A percentile compares a stretch with the other conserved stretches of the same genome.
phyloP scores from a whole-genome alignment of 1,139 yeast species.

The Blastobotrys aristatus region DNA sequence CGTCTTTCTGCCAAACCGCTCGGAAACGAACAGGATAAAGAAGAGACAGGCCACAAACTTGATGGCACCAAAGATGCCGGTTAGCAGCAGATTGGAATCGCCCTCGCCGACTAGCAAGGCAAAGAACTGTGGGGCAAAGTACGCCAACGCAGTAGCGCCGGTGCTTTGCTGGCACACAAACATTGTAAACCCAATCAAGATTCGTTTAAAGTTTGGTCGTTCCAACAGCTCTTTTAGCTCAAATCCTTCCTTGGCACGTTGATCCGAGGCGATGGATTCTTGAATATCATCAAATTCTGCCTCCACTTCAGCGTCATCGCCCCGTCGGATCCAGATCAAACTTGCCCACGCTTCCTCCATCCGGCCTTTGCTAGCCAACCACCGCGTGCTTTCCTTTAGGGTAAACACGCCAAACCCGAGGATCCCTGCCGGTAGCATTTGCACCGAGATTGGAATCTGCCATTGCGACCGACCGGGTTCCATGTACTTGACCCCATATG shows the following conservation, averaged over 20 bases:
- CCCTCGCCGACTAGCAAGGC: constrained; percentile 43
- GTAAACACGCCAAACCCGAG: constrained; percentile 43
- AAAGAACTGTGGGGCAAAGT: constrained; percentile 64
- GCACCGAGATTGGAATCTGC: constrained; percentile 34
- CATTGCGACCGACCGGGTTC: constrained; percentile 18
- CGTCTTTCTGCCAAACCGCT: constrained; percentile 11
- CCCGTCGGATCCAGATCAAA: constrained; percentile 3
- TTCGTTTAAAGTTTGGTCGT: constrained; percentile 12
- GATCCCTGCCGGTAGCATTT: constrained; percentile 43
- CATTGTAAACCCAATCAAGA: constrained; percentile 14
- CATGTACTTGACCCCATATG: constrained; percentile 28
- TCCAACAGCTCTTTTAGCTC: constrained; percentile 2
- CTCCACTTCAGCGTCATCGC: neutral
- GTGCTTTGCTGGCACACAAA: constrained; percentile 64
- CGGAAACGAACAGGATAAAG: constrained; percentile 7
- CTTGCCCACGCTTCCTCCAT: constrained; percentile 44
- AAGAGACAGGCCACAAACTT: constrained; percentile 15
- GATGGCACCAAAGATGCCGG: constrained; percentile 25
- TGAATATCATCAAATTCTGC: constrained; percentile 8
- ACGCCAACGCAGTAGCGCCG: constrained; percentile 63
- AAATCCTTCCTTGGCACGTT: constrained; percentile 6
- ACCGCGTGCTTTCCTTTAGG: constrained; percentile 51
- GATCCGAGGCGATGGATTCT: constrained; percentile 2
- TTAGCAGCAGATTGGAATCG: constrained; percentile 31
- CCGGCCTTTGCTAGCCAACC: constrained; percentile 54